phyloP scores from a whole-genome alignment of 768 basidiomycete species.

The Leccinum obscurum region DNA sequence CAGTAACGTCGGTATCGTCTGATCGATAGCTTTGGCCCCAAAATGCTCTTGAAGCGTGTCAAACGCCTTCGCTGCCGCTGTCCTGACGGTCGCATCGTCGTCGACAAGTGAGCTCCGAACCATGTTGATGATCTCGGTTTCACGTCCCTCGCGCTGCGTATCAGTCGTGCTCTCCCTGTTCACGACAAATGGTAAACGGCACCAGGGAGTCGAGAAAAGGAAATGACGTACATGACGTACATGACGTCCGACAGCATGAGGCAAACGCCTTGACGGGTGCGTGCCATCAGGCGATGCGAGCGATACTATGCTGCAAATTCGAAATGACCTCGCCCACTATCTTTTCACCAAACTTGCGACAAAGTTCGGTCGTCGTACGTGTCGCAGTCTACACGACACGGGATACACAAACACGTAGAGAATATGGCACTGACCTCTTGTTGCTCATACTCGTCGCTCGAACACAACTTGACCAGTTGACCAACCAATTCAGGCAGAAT shows the following conservation, averaged over 20 bases:
- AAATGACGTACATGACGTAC: constrained; percentile 42
- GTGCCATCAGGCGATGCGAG: constrained; percentile 59
- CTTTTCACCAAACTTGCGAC: constrained; percentile 93
- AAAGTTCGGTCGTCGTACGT: constrained; percentile 84
- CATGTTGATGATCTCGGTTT: constrained; percentile 84
- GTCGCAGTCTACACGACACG: constrained; percentile 60
- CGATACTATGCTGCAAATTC: constrained; percentile 60
- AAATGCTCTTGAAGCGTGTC: constrained; percentile 92
- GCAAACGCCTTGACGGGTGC: constrained; percentile 82
- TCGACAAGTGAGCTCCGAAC: constrained; percentile 87
- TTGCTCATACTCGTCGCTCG: constrained; percentile 79
- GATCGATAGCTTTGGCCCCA: constrained; percentile 89
- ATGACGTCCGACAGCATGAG: constrained; percentile 85
- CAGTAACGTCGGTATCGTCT: constrained; percentile 92
- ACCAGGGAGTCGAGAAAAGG: background rate
- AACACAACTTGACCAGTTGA: constrained; percentile 76
- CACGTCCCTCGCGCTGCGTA: constrained; percentile 80
- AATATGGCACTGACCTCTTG: constrained; percentile 63
- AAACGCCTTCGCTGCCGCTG: constrained; percentile 87
- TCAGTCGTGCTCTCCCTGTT: constrained; percentile 81
- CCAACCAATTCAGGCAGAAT: constrained; percentile 82
- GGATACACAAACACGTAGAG: background rate
- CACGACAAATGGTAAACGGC: no score
- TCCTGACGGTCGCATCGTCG: constrained; percentile 78
- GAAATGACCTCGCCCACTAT: constrained; percentile 82